phyloP scores from a whole-genome alignment of 2,329 filamentous ascomycete genomes.

The Neopestalotiopsis sp. region DNA sequence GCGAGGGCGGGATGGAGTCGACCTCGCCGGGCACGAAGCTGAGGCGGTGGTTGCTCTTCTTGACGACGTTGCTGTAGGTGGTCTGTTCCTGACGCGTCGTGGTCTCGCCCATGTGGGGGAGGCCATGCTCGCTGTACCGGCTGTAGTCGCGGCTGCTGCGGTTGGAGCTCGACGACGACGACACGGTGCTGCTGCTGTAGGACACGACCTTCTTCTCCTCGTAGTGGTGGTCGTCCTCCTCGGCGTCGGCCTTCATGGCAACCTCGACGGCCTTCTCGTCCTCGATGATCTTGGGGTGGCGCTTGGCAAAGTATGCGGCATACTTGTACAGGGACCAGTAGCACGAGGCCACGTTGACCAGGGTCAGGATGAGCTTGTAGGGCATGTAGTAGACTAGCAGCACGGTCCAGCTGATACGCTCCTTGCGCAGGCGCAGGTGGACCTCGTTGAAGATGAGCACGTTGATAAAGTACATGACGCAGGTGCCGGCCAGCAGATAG shows the following conservation, averaged over 20 bases:
- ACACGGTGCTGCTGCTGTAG: background rate
- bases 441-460: slow-evolving; percentile 53
- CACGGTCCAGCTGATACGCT: slow-evolving; percentile 43
- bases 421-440: slow-evolving; percentile 49
- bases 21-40: slow-evolving; percentile 6
- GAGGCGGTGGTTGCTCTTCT: background rate
- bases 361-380: slow-evolving; percentile 48
- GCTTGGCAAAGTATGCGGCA: slow-evolving; percentile 49
- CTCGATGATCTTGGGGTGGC: slow-evolving; percentile 53
- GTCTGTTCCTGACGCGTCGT: background rate
- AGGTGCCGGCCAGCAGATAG: slow-evolving; percentile 41
- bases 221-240: slow-evolving; percentile 8
- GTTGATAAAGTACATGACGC: slow-evolving; percentile 48
- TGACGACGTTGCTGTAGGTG: background rate
- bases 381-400: slow-evolving; percentile 46
- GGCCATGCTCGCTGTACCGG: background rate
- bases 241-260: slow-evolving; percentile 25
- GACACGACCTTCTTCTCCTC: slow-evolving; percentile 8
- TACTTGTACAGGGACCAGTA: slow-evolving; percentile 49
- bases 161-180: background rate
- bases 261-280: slow-evolving; percentile 37
- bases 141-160: background rate
- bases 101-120: slow-evolving; percentile 1
- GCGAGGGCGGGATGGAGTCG: background rate
- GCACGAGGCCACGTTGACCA: slow-evolving; percentile 47